Base-by-base conservation (phyloP, 768 basidiomycete species). In the Lactarius sp. region DNA sequence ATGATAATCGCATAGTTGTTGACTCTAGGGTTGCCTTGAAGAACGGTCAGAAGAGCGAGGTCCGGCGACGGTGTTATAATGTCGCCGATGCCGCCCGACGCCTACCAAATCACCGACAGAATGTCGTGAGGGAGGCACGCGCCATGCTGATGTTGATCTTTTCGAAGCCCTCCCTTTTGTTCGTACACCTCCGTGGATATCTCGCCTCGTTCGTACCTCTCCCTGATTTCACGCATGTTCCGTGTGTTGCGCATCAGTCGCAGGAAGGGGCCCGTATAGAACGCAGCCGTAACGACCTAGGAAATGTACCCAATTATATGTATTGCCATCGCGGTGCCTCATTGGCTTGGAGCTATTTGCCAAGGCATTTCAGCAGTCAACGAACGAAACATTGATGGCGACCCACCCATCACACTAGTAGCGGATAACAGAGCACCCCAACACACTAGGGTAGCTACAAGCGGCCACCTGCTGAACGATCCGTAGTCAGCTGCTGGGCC, bases 91-190 rank as follows among this genome's bases (percentile, higher is more conserved):
- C 90, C 88, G 69, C 86, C 87, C 70, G 90, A 88, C 56, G 80
- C 82, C 90, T 89, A 53, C 27, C 42, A 7, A 37, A 50, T 18
- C 14, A 51, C n/a, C 64, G 9, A 5, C n/a, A 20, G 53, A 3
- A 33, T 0, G 12, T 22, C n/a, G 16, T 51, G 31, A n/a, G 27
- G 41, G 51, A 36, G 42, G 22, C 81, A 51, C 55, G 90, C 89
- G 92, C 90, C 67, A 91, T 92, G 70, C 89, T 89, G 60, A 93
- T 87, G 64, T 85, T 76, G 64, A 90, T 93, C 80, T 91, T 90
- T 75, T 92, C 88, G 47, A 92, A 68, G 41, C 86, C 88, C 69
- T 27, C 91, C 89, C 69, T 88, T 89, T n/a, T 68, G 70, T 69
- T 92, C 89, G 65, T 87, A 27, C 66, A 81, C 85, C 62, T 86